phyloP scores from a whole-genome alignment of 78 protist genomes.

The Salpingoeca rosetta region DNA sequence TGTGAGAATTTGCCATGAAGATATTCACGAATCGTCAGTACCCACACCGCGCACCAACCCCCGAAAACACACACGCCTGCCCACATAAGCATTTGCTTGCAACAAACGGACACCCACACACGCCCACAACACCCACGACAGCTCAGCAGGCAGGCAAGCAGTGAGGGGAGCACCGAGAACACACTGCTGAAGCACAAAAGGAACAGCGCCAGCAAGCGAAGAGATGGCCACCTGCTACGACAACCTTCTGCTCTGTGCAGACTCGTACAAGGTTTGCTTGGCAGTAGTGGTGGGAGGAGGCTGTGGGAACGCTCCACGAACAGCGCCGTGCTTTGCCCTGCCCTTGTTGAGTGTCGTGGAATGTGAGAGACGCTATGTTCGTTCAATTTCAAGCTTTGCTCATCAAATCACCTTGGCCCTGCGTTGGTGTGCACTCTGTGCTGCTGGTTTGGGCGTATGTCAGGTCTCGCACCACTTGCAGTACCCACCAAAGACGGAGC shows the following conservation, averaged over 20 bases:
- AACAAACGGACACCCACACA: too few relatives aligned
- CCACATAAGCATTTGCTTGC: too few relatives aligned
- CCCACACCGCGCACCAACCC: too few relatives aligned
- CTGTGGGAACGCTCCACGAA: not conserved
- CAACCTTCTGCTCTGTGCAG: not conserved
- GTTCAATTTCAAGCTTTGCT: not conserved
- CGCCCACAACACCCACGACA: too few relatives aligned
- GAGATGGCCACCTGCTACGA: not conserved
- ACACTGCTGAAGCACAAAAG: too few relatives aligned
- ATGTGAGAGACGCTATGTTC: not conserved
- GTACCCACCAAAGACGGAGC: slow-evolving; percentile 16
- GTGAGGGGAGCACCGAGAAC: too few relatives aligned
- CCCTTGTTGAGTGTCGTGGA: not conserved
- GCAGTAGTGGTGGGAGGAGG: too few relatives aligned
- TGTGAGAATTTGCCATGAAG: too few relatives aligned
- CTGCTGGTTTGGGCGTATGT: not conserved
- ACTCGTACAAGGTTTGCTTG: not conserved
- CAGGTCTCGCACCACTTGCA: slow-evolving; percentile 21
- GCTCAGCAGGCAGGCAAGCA: too few relatives aligned
- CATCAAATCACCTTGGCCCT: not conserved
- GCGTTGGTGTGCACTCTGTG: not conserved
- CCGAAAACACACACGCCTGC: too few relatives aligned
- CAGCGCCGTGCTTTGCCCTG: not conserved
- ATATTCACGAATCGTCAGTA: too few relatives aligned
- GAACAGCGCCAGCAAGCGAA: too few relatives aligned